phyloP scores from a whole-genome alignment of 2,329 filamentous ascomycete genomes.

The Talaromyces sp. region DNA sequence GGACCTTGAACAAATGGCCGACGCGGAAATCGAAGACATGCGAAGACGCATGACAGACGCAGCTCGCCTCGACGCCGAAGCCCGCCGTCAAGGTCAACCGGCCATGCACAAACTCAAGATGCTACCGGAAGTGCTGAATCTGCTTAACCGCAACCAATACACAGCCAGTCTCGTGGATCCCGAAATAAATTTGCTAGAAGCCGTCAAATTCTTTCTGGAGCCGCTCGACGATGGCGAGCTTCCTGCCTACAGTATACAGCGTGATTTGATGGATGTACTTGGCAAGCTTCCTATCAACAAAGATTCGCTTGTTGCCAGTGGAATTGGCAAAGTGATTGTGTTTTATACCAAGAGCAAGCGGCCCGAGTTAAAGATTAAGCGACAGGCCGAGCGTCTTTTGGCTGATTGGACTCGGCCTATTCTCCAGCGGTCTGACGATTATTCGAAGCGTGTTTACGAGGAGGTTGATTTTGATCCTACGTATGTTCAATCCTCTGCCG shows the following conservation, averaged over 20 bases:
- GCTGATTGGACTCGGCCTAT: conserved; percentile 96
- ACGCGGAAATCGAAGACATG: conserved; percentile 83
- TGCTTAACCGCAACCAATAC: conserved; percentile 81
- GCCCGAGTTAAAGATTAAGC: conserved; percentile 82
- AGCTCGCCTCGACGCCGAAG: conserved; percentile 79
- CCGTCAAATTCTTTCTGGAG: conserved; percentile 95
- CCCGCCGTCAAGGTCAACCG: conserved; percentile 72
- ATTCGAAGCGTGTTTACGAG: conserved; percentile 72
- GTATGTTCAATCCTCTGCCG: conserved; percentile 27
- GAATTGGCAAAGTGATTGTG: conserved; percentile 91
- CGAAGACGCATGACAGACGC: conserved; percentile 88
- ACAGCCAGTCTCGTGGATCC: conserved; percentile 85
- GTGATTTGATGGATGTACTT: conserved; percentile 82
- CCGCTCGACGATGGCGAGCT: conserved; percentile 90
- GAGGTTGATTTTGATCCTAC: conserved; percentile 59
- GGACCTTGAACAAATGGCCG: conserved; percentile 87
- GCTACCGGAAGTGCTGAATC: conserved; percentile 79
- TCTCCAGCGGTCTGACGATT: conserved; percentile 88
- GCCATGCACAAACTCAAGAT: conserved; percentile 92
- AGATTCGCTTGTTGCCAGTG: conserved; percentile 81
- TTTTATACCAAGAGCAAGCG: conserved; percentile 97
- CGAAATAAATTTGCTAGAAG: conserved; percentile 90
- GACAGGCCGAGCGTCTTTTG: conserved; percentile 85
- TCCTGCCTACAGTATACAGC: conserved; percentile 95
- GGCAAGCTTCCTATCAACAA: conserved; percentile 82